Conservation (phyloP, 2,329 filamentous ascomycete genomes). For the Fusarium sp. region DNA sequence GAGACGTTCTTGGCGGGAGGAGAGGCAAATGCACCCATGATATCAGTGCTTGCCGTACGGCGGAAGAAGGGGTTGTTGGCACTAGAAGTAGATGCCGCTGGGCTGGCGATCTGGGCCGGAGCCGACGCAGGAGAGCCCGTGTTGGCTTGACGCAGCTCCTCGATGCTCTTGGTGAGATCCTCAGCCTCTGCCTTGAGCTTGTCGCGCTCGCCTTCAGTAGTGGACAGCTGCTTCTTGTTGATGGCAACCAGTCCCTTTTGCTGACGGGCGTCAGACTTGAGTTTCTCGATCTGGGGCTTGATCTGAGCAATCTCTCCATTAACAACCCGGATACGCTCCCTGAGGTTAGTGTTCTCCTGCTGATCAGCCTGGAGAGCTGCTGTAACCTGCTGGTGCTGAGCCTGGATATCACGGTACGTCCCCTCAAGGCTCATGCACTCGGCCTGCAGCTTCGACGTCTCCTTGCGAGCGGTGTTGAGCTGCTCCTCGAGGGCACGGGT, state of each 20-base stretch:
- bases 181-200: slow-evolving; percentile 85
- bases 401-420: slow-evolving; percentile 82
- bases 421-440: slow-evolving; percentile 88
- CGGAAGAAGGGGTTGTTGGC: slow-evolving; percentile 97
- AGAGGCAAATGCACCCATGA: slow-evolving; percentile 66
- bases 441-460: slow-evolving; percentile 85
- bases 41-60: slow-evolving; percentile 71
- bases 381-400: slow-evolving; percentile 81
- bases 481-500: slow-evolving; percentile 88
- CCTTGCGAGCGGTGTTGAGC: slow-evolving; percentile 78
- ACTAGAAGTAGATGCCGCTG: slow-evolving; percentile 75
- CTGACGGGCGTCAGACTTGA: slow-evolving; percentile 90
- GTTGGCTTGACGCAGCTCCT: slow-evolving; percentile 67
- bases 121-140: slow-evolving; percentile 62
- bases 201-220: slow-evolving; percentile 88
- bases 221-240: slow-evolving; percentile 96
- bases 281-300: slow-evolving; percentile 92
- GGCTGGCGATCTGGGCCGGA: slow-evolving; percentile 72
- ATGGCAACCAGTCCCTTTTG: slow-evolving; percentile 97
- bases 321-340: slow-evolving; percentile 86
- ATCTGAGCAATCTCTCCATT: slow-evolving; percentile 87
- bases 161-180: slow-evolving; percentile 72
- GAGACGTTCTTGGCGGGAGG: slow-evolving; percentile 61
- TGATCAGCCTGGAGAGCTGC: slow-evolving; percentile 86
- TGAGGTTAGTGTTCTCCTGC: slow-evolving; percentile 85